phyloP scores from a whole-genome alignment of 179 eudicot genomes.

The Camellia oleifera region DNA sequence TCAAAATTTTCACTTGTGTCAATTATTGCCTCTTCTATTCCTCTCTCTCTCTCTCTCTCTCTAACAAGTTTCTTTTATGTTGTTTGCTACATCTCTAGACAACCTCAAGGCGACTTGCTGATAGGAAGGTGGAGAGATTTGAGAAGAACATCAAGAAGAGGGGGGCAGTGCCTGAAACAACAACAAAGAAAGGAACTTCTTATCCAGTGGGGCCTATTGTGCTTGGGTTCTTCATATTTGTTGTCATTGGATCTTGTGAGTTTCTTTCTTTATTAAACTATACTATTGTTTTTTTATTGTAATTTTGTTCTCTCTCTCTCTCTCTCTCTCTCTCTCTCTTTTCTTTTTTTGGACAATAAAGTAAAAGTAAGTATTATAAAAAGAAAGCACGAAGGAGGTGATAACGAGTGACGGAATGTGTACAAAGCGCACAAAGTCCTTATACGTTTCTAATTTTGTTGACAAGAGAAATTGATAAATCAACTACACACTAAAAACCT shows the following conservation, averaged over 20 bases:
- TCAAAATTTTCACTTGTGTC: not conserved
- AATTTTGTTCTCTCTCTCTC: no score
- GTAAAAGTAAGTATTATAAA: not conserved
- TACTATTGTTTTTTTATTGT: not conserved
- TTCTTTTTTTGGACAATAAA: not conserved
- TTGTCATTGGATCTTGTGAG: constrained; percentile 50
- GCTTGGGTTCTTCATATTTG: constrained; percentile 42
- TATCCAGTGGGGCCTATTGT: constrained; percentile 44
- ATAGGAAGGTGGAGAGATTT: constrained; percentile 42
- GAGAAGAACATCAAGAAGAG: constrained; percentile 50
- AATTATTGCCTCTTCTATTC: constrained; percentile 9
- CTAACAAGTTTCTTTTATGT: constrained; percentile 1
- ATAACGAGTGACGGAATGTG: not conserved
- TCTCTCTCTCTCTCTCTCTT: no score
- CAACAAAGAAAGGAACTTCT: constrained; percentile 37
- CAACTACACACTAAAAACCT: no score
- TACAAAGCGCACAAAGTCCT: not conserved
- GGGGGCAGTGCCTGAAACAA: constrained; percentile 40
- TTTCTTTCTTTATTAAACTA: constrained; percentile 5
- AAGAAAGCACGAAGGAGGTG: not conserved
- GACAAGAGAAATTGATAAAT: no score
- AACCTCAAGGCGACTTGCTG: constrained; percentile 46
- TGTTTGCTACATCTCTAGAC: constrained; percentile 21
- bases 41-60: not conserved
- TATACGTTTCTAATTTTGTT: not conserved